phyloP scores from a whole-genome alignment of 2,329 filamentous ascomycete genomes.

The Cladosporium sp. region DNA sequence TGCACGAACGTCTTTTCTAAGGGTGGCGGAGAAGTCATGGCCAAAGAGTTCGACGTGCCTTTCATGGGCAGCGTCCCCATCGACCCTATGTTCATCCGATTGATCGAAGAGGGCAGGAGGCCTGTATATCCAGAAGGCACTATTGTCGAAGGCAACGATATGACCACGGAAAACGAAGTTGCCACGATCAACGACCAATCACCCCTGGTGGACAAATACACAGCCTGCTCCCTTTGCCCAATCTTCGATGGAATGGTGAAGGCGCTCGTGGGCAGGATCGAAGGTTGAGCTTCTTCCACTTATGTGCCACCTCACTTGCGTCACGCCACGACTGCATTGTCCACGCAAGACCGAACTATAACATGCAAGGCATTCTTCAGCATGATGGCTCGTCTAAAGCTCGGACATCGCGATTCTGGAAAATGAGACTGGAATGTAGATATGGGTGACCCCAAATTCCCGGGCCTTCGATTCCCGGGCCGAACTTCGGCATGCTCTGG shows the following conservation, averaged over 20 bases:
- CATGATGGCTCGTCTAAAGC: neutral
- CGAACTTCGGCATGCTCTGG: neutral
- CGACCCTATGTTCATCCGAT: constrained; percentile 82
- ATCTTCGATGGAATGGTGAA: constrained; percentile 62
- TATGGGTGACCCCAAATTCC: neutral
- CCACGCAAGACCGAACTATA: no score
- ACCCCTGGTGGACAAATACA: constrained; percentile 68
- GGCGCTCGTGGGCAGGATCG: constrained; percentile 18
- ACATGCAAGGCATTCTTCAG: neutral
- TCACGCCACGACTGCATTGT: neutral
- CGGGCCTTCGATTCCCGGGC: neutral
- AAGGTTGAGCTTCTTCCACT: neutral
- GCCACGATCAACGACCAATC: constrained; percentile 26
- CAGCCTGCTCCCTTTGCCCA: constrained; percentile 63
- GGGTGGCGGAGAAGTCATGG: constrained; percentile 86
- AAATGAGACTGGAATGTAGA: neutral
- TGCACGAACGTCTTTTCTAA: constrained; percentile 92
- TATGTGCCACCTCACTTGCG: neutral
- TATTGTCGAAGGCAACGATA: constrained; percentile 53
- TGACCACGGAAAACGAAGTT: constrained; percentile 24
- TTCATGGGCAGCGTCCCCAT: constrained; percentile 88
- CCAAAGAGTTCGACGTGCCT: constrained; percentile 73
- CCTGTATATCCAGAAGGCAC: constrained; percentile 70
- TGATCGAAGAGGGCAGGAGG: constrained; percentile 71
- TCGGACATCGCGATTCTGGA: neutral